Percentiles rank a stretch among this genome's conserved stretches.
These are phyloP conservation scores for Tetrapisispora phaffii DNA, from an alignment of 805 yeast genomes.

Conservation along the genomic window DNA sequence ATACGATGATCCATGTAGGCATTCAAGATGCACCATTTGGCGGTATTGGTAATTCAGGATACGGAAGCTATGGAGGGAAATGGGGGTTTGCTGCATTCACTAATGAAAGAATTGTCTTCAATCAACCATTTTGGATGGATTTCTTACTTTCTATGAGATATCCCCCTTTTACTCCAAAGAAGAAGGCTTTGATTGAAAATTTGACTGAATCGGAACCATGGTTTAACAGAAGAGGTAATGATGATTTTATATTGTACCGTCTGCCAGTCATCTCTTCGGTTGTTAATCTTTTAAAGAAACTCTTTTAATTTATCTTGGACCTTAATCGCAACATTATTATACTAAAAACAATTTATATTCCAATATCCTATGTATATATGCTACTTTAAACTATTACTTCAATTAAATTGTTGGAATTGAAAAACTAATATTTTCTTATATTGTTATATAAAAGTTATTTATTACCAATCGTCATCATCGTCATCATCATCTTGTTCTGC, in stretches of 20 bases:
- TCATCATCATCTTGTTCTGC: conserved; percentile 64
- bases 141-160: conserved; percentile 48
- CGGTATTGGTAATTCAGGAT: conserved; percentile 79
- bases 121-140: conserved; percentile 60
- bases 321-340: too few species aligned
- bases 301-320: too few species aligned
- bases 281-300: too few species aligned
- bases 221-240: too few species aligned
- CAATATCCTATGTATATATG: too few species aligned
- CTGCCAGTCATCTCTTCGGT: too few species aligned
- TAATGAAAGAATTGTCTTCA: conserved; percentile 58
- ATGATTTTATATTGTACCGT: too few species aligned
- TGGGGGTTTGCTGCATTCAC: conserved; percentile 63
- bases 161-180: conserved; percentile 44
- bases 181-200: conserved; percentile 22
- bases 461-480: conserved; percentile 35
- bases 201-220: conserved; percentile 28
- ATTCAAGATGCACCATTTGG: conserved; percentile 74
- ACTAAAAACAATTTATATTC: too few species aligned
- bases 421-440: too few species aligned
- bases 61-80: conserved; percentile 73
- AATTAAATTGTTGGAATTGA: too few species aligned
- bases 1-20: conserved; percentile 61
- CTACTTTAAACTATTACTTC: too few species aligned
- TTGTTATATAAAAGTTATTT: too few species aligned